These are phyloP conservation scores for Pseudogymnoascus sp. DNA, from an alignment of 2,329 filamentous ascomycete species.

Conservation along the genomic window DNA sequence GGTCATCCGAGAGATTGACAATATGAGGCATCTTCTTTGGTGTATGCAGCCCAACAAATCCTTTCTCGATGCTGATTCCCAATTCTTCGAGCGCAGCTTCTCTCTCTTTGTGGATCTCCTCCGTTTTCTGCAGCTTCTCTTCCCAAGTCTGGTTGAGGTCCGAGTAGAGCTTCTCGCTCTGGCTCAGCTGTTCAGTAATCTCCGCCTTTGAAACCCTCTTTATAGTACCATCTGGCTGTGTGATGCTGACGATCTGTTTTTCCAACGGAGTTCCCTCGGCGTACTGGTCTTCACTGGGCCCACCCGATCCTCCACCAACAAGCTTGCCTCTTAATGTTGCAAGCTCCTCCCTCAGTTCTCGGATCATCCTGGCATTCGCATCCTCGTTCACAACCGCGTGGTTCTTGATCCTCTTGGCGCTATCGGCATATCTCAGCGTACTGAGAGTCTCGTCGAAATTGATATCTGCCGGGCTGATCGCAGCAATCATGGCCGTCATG, in stretches of 20 bases:
- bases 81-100: slow-evolving; percentile 92
- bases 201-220: slow-evolving; percentile 98
- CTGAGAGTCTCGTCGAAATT: slow-evolving; percentile 98
- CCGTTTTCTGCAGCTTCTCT: slow-evolving; percentile 88
- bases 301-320: slow-evolving; percentile 47
- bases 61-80: slow-evolving; percentile 98
- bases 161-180: slow-evolving; percentile 91
- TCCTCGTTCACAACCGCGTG: slow-evolving; percentile 99
- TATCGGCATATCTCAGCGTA: slow-evolving; percentile 92
- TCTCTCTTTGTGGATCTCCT: slow-evolving; percentile 94
- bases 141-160: slow-evolving; percentile 99
- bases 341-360: slow-evolving; percentile 93
- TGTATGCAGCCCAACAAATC: slow-evolving; percentile 88
- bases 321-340: slow-evolving; percentile 81
- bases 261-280: slow-evolving; percentile 87
- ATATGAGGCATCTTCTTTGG: slow-evolving; percentile 99
- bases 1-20: slow-evolving; percentile 94
- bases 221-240: slow-evolving; percentile 71
- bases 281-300: slow-evolving; percentile 72
- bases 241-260: slow-evolving; percentile 93
- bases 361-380: slow-evolving; percentile 96
- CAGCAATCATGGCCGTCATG: slow-evolving; percentile 99
- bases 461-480: slow-evolving; percentile 95
- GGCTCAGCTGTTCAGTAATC: slow-evolving; percentile 90
- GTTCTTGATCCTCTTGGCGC: slow-evolving; percentile 98